Base-by-base conservation (phyloP, 2,329 filamentous ascomycete genomes). In the Cercospora zeina region DNA sequence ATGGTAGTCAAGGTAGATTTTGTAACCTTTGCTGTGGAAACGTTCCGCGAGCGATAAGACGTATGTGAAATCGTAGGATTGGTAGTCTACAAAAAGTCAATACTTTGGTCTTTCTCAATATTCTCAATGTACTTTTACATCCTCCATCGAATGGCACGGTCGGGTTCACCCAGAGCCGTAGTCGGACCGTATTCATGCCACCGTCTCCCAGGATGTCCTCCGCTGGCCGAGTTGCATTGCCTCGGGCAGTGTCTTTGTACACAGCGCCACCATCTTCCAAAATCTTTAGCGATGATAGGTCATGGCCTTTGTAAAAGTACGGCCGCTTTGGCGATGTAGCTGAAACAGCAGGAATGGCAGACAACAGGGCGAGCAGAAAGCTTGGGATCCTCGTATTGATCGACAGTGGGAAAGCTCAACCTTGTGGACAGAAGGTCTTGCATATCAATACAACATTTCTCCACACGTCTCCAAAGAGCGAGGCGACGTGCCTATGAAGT, bases 291-390 rank as follows among this genome's bases (percentile, higher is more conserved):
- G 76, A 78, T 16, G 73, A 76, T 1, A 78, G 68, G 59, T 79
- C 77, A 65, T 75, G 73, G 16, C 77, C 77, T 64, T 76, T 73
- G 66, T 75, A 78, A 59, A 73, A 73, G 58, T 64, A 70, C 34
- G 68, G 62, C 49, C 64, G 27, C 11, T 36, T n/a, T 16, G 61
- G 30, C 7, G 37, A 50, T 16, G 45, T 19, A 3, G 31, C 47
- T 13, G 39, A 47, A 16, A 30, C 24, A 10, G 34, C 10, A 8
- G 54, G 2, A 3, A 39, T 30, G 31, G 54, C 39, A 9, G 45
- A 53, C 1, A 59, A 13, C 5, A 30, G 14, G 10, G 19, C 47
- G 33, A 42, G 30, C 16, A 47, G 9, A 13, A 33, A 58, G 11
- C 21, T 16, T 21, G 54, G 30, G 27, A 49, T 7, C 39, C 31